Evolutionary conservation across 495 filamentous ascomycete species (phyloP).

Genomic region (Oidiodendron maius): DNA sequence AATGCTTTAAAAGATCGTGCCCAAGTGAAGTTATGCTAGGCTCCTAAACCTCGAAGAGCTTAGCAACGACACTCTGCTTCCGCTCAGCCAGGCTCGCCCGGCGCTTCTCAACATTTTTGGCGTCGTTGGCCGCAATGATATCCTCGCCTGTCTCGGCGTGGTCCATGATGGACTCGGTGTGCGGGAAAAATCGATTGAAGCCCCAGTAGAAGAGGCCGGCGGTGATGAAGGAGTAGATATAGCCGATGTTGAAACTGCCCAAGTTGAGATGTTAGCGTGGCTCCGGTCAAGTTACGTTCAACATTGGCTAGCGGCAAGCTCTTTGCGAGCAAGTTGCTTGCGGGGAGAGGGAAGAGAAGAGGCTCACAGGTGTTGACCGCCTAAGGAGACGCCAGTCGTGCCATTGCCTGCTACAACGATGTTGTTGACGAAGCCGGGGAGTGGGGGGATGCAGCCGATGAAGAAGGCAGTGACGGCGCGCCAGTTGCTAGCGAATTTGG

Average conservation of each 20-base stretch:
- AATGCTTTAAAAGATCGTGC: background rate
- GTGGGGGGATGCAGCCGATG: constrained; percentile 12
- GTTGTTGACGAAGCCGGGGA: constrained; percentile 15
- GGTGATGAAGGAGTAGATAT: constrained; percentile 15
- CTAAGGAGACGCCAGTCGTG: constrained; percentile 10
- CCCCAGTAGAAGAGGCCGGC: constrained; percentile 14
- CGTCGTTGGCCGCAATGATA: constrained; percentile 12
- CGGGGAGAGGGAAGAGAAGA: constrained; percentile 2
- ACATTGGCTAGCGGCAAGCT: constrained; percentile 6
- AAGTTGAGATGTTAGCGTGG: constrained; percentile 5
- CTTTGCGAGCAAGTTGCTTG: constrained; percentile 8
- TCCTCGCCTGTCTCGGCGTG: constrained; percentile 16
- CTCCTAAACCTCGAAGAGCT: constrained; percentile 11
- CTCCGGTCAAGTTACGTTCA: constrained; percentile 1
- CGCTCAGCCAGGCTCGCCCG: constrained; percentile 3
- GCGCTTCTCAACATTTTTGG: constrained; percentile 11
- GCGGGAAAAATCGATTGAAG: constrained; percentile 13
- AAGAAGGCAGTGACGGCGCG: constrained; percentile 16
- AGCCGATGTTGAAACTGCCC: constrained; percentile 12
- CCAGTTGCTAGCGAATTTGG: constrained; percentile 10
- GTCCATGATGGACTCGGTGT: constrained; percentile 15
- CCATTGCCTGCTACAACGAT: constrained; percentile 13
- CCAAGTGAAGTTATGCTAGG: background rate
- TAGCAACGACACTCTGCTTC: constrained; percentile 5
- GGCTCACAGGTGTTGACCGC: constrained; percentile 14